A percentile compares a stretch with the other conserved stretches of the same genome.
These are phyloP conservation scores for Globisporangium viniferum DNA, from an alignment of 352 stramenopile genomes.

Conservation along the genomic window DNA sequence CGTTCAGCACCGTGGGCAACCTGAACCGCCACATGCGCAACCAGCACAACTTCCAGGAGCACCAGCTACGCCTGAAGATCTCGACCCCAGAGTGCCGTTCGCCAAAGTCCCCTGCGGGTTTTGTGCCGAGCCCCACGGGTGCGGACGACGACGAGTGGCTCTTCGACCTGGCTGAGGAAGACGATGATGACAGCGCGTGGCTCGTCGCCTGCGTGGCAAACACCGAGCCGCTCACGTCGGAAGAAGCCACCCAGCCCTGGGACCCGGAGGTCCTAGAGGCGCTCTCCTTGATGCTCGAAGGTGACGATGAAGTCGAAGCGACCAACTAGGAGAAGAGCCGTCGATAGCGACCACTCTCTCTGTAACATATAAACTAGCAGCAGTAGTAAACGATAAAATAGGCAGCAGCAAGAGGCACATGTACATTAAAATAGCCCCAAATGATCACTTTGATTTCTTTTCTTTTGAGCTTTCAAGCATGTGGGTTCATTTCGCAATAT, in stretches of 20 bases:
- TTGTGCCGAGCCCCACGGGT: slow-evolving; percentile 8
- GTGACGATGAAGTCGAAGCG: background rate
- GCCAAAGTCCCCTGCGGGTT: background rate
- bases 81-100: background rate
- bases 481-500: background rate
- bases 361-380: background rate
- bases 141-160: slow-evolving; percentile 6
- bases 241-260: slow-evolving; percentile 11
- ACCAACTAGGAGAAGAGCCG: background rate
- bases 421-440: slow-evolving; percentile 3
- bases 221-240: slow-evolving; percentile 1
- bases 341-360: background rate
- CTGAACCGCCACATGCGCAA: slow-evolving; percentile 42
- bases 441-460: no score
- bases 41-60: slow-evolving; percentile 16
- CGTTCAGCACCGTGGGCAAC: slow-evolving; percentile 59
- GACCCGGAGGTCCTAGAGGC: background rate
- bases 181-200: slow-evolving; percentile 5
- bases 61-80: background rate
- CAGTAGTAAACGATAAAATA: background rate
- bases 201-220: background rate
- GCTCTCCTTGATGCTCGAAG: slow-evolving; percentile 8
- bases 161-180: slow-evolving; percentile 2
- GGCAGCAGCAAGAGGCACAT: background rate
- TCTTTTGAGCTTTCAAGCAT: background rate